These are phyloP conservation scores for Coprinellus micaceus DNA, from an alignment of 768 basidiomycete species.

Conservation along the genomic window DNA sequence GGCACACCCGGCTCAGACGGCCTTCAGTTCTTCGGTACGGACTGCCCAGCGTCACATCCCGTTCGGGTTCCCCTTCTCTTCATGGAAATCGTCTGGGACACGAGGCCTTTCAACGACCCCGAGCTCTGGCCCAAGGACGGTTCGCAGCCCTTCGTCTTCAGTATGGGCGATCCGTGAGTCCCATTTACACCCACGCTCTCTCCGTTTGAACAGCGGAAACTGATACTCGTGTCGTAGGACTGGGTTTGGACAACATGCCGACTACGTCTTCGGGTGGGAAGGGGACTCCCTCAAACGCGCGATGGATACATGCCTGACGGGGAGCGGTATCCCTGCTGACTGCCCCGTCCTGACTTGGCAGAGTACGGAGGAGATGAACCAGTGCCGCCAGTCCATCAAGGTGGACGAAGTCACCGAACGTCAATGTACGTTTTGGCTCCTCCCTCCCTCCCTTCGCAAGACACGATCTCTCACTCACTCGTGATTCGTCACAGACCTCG, in stretches of 20 bases:
- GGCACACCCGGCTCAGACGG: not conserved
- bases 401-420: not conserved
- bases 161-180: conserved; percentile 12
- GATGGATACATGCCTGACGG: not conserved
- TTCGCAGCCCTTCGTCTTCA: conserved; percentile 7
- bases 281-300: conserved; percentile 1
- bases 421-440: not conserved
- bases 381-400: not conserved
- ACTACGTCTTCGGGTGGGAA: conserved; percentile 5
- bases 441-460: no score
- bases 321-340: not conserved
- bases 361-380: not conserved
- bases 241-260: not conserved
- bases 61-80: conserved; percentile 6
- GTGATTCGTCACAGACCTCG: not conserved
- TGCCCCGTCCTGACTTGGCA: not conserved
- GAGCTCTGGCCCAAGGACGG: conserved; percentile 6
- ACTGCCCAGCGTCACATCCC: conserved; percentile 5
- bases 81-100: conserved; percentile 9
- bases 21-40: not conserved
- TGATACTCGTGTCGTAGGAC: no score
- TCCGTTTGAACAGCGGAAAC: no score
- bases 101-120: conserved; percentile 5
- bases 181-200: no score
- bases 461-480: not conserved